Evolutionary conservation across 441 rosid species (phyloP), one percentile per base, ranked within the genome.

Genomic region (Adansonia gregorii): DNA sequence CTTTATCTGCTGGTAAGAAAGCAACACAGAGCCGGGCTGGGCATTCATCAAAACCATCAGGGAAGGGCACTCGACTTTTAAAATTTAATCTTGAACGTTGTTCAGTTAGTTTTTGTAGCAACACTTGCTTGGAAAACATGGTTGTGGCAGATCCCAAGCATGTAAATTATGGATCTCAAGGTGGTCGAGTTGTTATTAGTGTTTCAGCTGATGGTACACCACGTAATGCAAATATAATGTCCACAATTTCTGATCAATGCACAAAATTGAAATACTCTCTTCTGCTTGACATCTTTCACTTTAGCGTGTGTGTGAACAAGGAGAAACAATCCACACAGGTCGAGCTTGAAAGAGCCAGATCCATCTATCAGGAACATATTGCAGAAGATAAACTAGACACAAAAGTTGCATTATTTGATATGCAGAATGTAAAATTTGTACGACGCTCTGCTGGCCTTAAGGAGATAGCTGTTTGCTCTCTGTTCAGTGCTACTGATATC

Each of bases 131-230:
- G 94, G 98, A 93, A 20, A 90, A 87, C 74, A 76, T 90, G 70
- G 78, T 82, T 83, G 86, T 95, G 84, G 90, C 85, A 27, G 98
- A 97, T 88, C 98, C 99, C 70, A 97, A 97, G 88, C 92, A 93
- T 74, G 98, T 97, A 82, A 93, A 97, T 88, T 95, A 93, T 90
- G 99, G 99, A 76, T 97, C 99, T 81, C 99, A 95, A 73, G 99
- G 99, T 89, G 99, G 98, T 72, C 91, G 84, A 72, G 88, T 89
- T 82, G 82, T 85, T 67, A 83, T 97, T 79, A 88, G 86, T 64
- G 85, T 86, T 72, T 88, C 88, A 83, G 93, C 90, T 69, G 99
- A 93, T 82, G 98, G 99, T 72, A 86, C 88, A 66, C 92, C 84
- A 49, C 99, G 99, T 24, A 87, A 84, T 78, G 99, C 99, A 9